Evolutionary conservation across 805 yeast genomes (phyloP).

Genomic region (Ogataea paradorogensis): DNA sequence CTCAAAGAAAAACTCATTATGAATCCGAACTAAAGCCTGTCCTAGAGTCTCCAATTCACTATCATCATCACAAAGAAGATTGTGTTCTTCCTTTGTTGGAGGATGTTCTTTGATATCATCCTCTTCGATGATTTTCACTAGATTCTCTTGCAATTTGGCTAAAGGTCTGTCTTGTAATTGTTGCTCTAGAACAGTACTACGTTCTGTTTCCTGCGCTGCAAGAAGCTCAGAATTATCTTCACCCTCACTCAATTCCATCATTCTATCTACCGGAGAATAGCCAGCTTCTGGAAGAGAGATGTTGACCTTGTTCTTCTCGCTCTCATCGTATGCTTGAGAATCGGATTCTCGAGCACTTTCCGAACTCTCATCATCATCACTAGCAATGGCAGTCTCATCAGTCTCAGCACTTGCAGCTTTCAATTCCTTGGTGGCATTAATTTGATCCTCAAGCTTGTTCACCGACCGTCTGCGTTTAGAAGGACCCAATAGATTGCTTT

Average conservation of each 20-base stretch:
- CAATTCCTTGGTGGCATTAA: constrained; percentile 25
- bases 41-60: constrained; percentile 66
- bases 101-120: constrained; percentile 28
- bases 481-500: constrained; percentile 58
- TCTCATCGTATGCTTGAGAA: constrained; percentile 16
- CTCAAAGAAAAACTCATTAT: constrained; percentile 58
- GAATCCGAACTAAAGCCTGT: constrained; percentile 60
- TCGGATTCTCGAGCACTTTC: constrained; percentile 1
- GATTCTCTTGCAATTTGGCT: constrained; percentile 74
- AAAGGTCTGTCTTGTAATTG: constrained; percentile 82
- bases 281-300: constrained; percentile 23
- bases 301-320: constrained; percentile 25
- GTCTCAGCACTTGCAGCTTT: constrained; percentile 4
- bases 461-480: constrained; percentile 57
- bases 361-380: constrained; percentile 15
- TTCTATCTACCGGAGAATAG: constrained; percentile 47
- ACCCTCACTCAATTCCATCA: constrained; percentile 48
- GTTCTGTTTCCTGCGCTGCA: constrained; percentile 55
- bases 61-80: constrained; percentile 75
- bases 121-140: constrained; percentile 48
- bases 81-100: constrained; percentile 33
- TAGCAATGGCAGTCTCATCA: constrained; percentile 15
- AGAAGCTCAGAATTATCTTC: constrained; percentile 48
- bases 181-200: constrained; percentile 69
- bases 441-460: constrained; percentile 50